Conservation (phyloP, 176 grass and related monocot species). For the Eleusine indica region DNA sequence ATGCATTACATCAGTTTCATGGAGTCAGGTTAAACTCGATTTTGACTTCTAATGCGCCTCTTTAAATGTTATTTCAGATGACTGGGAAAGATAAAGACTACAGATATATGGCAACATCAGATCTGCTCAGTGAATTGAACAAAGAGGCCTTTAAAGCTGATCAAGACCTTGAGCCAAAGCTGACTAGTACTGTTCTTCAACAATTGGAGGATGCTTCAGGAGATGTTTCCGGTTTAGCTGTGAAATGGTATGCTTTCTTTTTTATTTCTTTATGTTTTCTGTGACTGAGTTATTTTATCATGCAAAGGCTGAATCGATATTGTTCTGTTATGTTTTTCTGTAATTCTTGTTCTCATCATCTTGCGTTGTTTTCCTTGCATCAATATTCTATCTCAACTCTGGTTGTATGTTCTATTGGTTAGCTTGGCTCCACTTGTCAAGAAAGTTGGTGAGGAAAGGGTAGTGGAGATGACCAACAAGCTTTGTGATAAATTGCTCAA, state of each 20-base stretch:
- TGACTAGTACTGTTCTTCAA: slow-evolving; percentile 75
- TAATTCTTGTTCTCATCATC: not conserved
- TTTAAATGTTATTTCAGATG: slow-evolving; percentile 63
- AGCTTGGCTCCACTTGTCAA: slow-evolving; percentile 96
- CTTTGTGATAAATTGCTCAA: slow-evolving; percentile 93
- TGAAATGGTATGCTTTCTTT: slow-evolving; percentile 74
- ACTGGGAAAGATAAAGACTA: slow-evolving; percentile 97
- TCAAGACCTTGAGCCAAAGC: slow-evolving; percentile 66
- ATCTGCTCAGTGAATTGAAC: slow-evolving; percentile 83
- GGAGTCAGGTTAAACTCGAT: not conserved
- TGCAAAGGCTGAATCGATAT: not conserved
- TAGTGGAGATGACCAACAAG: slow-evolving; percentile 90
- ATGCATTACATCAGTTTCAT: slow-evolving; percentile 19
- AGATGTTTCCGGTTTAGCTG: slow-evolving; percentile 93
- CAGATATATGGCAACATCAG: slow-evolving; percentile 96
- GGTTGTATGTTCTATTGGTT: slow-evolving; percentile 23
- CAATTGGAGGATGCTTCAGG: slow-evolving; percentile 93
- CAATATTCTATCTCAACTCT: not conserved
- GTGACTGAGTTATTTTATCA: not conserved
- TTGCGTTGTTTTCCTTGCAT: slow-evolving; percentile 5
- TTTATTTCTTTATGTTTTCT: slow-evolving; percentile 4
- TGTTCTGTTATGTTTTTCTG: not conserved
- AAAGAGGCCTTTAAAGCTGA: slow-evolving; percentile 78
- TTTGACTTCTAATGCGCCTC: slow-evolving; percentile 24
- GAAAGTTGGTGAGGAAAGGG: slow-evolving; percentile 87